Percentiles rank a stretch among this genome's conserved stretches.
Evolutionary conservation across 164 flowering plant species (phyloP).

Genomic region (Nymphaea colorata): DNA sequence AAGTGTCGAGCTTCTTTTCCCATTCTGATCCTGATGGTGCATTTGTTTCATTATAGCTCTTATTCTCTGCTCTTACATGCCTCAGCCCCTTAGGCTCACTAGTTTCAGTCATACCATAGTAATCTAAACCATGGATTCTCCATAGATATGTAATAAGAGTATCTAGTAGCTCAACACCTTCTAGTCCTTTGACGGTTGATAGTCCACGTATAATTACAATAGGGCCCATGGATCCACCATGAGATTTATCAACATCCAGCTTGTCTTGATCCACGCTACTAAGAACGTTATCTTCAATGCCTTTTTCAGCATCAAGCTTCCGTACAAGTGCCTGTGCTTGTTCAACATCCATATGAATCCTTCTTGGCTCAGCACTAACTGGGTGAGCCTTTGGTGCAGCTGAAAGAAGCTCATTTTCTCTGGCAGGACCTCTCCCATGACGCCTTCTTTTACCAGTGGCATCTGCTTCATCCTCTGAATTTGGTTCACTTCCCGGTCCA

Average conservation of each 20-base stretch:
- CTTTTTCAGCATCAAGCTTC: constrained; percentile 83
- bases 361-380: constrained; percentile 63
- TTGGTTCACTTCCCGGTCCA: constrained; percentile 60
- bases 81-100: constrained; percentile 80
- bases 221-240: constrained; percentile 70
- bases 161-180: constrained; percentile 85
- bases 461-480: constrained; percentile 78
- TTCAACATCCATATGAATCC: constrained; percentile 67
- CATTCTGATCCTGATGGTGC: constrained; percentile 43
- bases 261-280: constrained; percentile 46
- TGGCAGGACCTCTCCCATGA: constrained; percentile 47
- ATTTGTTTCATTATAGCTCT: constrained; percentile 36
- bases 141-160: constrained; percentile 85
- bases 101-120: constrained; percentile 82
- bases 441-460: constrained; percentile 63
- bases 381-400: constrained; percentile 90
- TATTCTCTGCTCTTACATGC: constrained; percentile 81
- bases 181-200: constrained; percentile 84
- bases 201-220: constrained; percentile 73
- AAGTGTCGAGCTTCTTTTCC: constrained; percentile 80
- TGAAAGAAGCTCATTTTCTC: constrained; percentile 53
- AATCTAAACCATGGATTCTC: constrained; percentile 94
- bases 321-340: constrained; percentile 76
- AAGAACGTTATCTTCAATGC: constrained; percentile 71
- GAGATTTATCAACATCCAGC: constrained; percentile 49